These are phyloP conservation scores for Stereocaulon alpinum DNA, from an alignment of 495 filamentous ascomycete genomes.

Conservation along the genomic window DNA sequence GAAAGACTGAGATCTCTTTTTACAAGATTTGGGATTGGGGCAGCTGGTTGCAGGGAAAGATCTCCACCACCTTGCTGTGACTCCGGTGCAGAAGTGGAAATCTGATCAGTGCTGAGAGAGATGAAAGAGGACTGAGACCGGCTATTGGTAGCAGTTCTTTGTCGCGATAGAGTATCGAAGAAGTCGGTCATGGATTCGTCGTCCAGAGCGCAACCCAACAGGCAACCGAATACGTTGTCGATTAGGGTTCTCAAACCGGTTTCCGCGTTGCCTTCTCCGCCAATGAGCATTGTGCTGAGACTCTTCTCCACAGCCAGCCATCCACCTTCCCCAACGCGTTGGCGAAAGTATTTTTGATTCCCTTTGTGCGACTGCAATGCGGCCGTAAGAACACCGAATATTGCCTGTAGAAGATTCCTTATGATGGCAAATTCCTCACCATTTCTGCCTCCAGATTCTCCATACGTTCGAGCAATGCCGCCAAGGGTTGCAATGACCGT, in stretches of 20 bases:
- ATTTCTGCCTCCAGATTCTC: conserved; percentile 36
- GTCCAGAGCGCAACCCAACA: conserved; percentile 74
- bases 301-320: conserved; percentile 65
- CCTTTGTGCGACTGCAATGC: conserved; percentile 71
- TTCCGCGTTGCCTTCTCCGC: conserved; percentile 34
- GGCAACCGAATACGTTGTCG: conserved; percentile 70
- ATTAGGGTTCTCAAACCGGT: conserved; percentile 47
- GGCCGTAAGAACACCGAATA: conserved; percentile 62
- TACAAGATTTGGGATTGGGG: conserved; percentile 22
- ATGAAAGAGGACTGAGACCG: background rate
- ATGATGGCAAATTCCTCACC: conserved; percentile 47
- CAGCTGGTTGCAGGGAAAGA: background rate
- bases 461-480: background rate
- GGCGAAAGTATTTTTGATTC: conserved; percentile 77
- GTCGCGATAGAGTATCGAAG: conserved; percentile 14
- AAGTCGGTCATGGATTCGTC: conserved; percentile 54
- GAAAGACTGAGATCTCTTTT: conserved; percentile 17
- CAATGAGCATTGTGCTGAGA: conserved; percentile 50
- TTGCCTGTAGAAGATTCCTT: conserved; percentile 58
- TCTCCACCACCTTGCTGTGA: background rate
- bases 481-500: conserved; percentile 54
- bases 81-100: background rate
- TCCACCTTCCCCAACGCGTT: conserved; percentile 60
- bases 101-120: background rate
- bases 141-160: background rate